Conservation (phyloP, 768 basidiomycete genomes). For the Suillus spraguei region DNA sequence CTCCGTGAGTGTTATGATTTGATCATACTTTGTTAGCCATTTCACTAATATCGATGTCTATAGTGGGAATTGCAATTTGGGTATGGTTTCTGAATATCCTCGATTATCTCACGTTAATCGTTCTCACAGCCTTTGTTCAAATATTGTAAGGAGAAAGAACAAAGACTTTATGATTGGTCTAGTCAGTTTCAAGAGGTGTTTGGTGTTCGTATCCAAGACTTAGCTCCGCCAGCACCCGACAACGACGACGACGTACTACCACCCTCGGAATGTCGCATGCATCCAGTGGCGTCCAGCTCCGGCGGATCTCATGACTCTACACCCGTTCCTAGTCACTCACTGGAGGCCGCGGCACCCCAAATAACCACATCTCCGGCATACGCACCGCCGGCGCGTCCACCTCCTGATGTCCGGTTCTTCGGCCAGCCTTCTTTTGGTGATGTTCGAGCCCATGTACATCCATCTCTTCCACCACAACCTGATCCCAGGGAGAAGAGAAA, state of each 20-base stretch:
- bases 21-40: constrained; percentile 39
- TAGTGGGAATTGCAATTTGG: constrained; percentile 66
- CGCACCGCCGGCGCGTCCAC: constrained; percentile 34
- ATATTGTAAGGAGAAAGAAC: constrained; percentile 60
- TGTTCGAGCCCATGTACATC: constrained; percentile 18
- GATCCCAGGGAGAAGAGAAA: constrained; percentile 32
- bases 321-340: constrained; percentile 9
- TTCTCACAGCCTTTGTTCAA: constrained; percentile 63
- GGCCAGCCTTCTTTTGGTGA: constrained; percentile 24
- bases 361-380: constrained; percentile 31
- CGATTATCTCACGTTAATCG: constrained; percentile 28
- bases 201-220: constrained; percentile 60
- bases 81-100: constrained; percentile 43
- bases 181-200: constrained; percentile 65
- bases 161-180: constrained; percentile 58
- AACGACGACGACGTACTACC: constrained; percentile 30
- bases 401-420: constrained; percentile 39
- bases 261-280: constrained; percentile 28
- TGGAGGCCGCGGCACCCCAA: constrained; percentile 21
- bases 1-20: constrained; percentile 39
- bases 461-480: constrained; percentile 14
- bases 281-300: background rate
- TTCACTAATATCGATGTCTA: constrained; percentile 26
- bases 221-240: constrained; percentile 33
- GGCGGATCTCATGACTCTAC: constrained; percentile 1